Evolutionary conservation across 345 rosid species (phyloP), one percentile per base, ranked within the genome.

Genomic region (Arabis hirsuta): DNA sequence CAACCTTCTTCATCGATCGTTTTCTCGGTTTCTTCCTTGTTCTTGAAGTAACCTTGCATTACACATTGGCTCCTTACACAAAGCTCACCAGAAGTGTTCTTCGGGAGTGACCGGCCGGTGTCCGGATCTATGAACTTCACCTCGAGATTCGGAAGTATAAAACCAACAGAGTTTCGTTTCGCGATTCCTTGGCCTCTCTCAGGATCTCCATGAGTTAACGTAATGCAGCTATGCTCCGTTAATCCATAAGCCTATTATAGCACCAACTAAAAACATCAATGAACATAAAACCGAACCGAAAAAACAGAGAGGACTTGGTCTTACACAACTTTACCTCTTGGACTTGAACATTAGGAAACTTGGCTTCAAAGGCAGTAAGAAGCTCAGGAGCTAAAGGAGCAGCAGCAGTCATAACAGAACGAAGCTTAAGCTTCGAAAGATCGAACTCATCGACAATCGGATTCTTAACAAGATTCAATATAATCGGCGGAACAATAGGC

Each of bases 191-290:
- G 85, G 1, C 76, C 86, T 66, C 62, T 80, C 1, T 48, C 56
- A 0, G 89, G 96, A 65, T 87, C 91, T 12, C 96, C 94, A 62
- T 90, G 89, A 13, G 88, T 84, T 36, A 95, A 85, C 9, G 97
- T 95, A 27, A 95, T 91, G 88, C 99, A 95, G 59, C 97, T 90
- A 76, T 95, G 98, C 83, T 95, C 98, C 12, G 99, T 91, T 81
- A 91, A 80, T 67, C 99, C 98, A 65, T 95, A 95, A 31, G 99
- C 99, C 98, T 91, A 55, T 12, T 24, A 53, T 13, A 6, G 1
- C 32, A 39, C 41, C 41, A 55, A 43, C 11, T 13, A 22, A 32
- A 46, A 32, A 4, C 9, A 39, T 34, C 7, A 53, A 62, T 1
- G 5, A 71, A 22, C 26, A 31, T 48, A 36, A 36, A 36, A 36